Evolutionary conservation across 208 protist species (phyloP).

Genomic region (Leptomonas pyrrhocoris): DNA sequence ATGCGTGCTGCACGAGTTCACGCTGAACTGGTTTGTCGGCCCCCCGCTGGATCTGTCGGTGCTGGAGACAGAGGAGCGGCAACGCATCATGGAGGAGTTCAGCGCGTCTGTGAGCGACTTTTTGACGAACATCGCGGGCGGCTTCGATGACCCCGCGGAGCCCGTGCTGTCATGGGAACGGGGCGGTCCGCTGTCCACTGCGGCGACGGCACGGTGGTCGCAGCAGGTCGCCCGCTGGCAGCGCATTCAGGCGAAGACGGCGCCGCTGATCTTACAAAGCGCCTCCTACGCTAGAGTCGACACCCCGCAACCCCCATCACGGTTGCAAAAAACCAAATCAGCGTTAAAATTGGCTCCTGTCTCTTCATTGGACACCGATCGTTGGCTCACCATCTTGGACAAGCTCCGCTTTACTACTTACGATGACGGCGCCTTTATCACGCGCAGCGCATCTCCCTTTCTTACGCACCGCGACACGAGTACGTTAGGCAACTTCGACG

Average conservation of each 20-base stretch:
- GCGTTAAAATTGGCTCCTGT: no score
- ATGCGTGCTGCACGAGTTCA: conserved; percentile 19
- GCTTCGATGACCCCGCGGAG: background rate
- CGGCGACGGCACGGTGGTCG: background rate
- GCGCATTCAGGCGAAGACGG: conserved; percentile 2
- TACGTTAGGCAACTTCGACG: background rate
- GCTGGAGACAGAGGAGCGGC: conserved; percentile 23
- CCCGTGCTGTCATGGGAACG: conserved; percentile 5
- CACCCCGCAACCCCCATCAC: no score
- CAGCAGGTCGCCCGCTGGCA: conserved; percentile 9
- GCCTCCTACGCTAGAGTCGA: conserved; percentile 11
- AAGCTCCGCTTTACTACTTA: background rate
- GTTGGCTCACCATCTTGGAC: conserved; percentile 5
- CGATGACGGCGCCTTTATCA: conserved; percentile 7
- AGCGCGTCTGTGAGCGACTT: background rate
- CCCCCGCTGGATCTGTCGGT: conserved; percentile 19
- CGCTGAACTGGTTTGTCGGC: conserved; percentile 13
- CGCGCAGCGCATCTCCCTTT: conserved; percentile 5
- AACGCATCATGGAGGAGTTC: conserved; percentile 18
- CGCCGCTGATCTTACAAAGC: conserved; percentile 1
- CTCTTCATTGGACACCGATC: background rate
- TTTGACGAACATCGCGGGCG: background rate
- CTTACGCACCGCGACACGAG: conserved; percentile 6
- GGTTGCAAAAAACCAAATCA: background rate
- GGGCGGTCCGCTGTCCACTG: background rate